Percentiles rank a stretch among this genome's conserved stretches.
Evolutionary conservation across 495 filamentous ascomycete genomes (phyloP).

Genomic region (Podospora pseudopauciseta): DNA sequence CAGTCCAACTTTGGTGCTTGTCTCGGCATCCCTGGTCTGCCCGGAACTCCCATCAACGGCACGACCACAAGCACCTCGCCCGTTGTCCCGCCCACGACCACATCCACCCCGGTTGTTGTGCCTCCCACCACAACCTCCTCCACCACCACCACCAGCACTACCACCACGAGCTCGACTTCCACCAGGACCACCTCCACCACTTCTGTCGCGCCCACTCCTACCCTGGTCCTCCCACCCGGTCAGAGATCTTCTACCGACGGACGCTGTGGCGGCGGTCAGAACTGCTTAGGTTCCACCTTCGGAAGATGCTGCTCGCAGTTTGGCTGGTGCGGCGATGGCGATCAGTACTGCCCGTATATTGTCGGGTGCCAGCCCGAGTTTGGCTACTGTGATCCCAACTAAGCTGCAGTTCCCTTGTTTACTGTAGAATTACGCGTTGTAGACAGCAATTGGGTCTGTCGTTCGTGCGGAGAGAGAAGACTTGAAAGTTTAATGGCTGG

Average conservation of each 20-base stretch:
- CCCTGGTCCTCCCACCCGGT: constrained; percentile 22
- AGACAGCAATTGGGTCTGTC: neutral
- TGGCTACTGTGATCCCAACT: constrained; percentile 30
- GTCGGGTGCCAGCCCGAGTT: constrained; percentile 33
- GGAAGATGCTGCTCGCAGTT: constrained; percentile 38
- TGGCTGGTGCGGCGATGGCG: constrained; percentile 42
- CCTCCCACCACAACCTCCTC: constrained; percentile 4
- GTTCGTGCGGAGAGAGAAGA: neutral
- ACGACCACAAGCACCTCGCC: constrained; percentile 8
- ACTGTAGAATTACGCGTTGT: neutral
- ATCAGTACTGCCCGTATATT: constrained; percentile 44
- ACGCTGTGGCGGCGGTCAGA: constrained; percentile 27
- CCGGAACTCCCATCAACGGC: constrained; percentile 14
- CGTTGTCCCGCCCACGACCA: neutral
- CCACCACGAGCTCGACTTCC: neutral
- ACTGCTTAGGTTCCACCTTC: constrained; percentile 27
- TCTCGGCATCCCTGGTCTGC: constrained; percentile 15
- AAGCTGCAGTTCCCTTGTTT: neutral
- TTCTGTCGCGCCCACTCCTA: constrained; percentile 11
- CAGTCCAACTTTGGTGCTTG: constrained; percentile 43
- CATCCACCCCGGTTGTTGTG: constrained; percentile 1
- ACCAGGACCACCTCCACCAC: constrained; percentile 7
- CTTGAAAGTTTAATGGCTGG: neutral
- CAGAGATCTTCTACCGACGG: constrained; percentile 28
- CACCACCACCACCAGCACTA: constrained; percentile 9